These are phyloP conservation scores for Pyrenophora graminea DNA, from an alignment of 2,329 filamentous ascomycete species.

Conservation along the genomic window DNA sequence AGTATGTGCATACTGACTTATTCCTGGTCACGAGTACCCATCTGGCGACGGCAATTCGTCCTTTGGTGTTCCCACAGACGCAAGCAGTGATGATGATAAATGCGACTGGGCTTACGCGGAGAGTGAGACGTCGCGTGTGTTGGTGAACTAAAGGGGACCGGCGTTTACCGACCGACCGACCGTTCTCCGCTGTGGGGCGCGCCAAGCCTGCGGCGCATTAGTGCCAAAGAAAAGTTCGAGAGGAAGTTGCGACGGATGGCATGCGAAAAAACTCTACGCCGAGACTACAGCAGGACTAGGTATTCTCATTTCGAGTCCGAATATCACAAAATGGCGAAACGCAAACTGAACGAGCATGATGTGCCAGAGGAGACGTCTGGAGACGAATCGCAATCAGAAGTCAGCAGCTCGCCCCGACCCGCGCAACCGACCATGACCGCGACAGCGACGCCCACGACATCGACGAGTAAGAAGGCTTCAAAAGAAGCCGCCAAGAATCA, in stretches of 20 bases:
- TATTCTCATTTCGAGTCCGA: not conserved
- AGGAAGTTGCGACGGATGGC: constrained; percentile 6
- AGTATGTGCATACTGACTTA: too few species aligned
- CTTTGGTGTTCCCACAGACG: too few species aligned
- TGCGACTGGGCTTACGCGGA: too few species aligned
- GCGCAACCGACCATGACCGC: not conserved
- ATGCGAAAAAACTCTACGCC: constrained; percentile 7
- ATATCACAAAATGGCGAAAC: constrained; percentile 41
- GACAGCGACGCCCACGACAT: not conserved
- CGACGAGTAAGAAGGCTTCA: constrained; percentile 9
- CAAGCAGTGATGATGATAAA: too few species aligned
- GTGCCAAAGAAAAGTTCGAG: constrained; percentile 28
- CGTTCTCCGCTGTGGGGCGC: constrained; percentile 18
- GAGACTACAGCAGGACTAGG: not conserved
- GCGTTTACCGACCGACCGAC: not conserved
- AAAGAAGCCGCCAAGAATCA: not conserved
- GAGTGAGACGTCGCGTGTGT: not conserved
- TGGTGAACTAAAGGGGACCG: not conserved
- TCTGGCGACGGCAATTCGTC: too few species aligned
- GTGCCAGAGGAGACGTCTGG: constrained; percentile 45
- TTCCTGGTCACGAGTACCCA: too few species aligned
- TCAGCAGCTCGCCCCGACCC: constrained; percentile 13
- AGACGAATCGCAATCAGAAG: constrained; percentile 29
- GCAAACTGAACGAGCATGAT: constrained; percentile 56
- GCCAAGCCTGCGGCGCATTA: constrained; percentile 12